A percentile compares a stretch with the other conserved stretches of the same genome.
phyloP scores from a whole-genome alignment of 805 yeast genomes.

The Millerozyma miso region DNA sequence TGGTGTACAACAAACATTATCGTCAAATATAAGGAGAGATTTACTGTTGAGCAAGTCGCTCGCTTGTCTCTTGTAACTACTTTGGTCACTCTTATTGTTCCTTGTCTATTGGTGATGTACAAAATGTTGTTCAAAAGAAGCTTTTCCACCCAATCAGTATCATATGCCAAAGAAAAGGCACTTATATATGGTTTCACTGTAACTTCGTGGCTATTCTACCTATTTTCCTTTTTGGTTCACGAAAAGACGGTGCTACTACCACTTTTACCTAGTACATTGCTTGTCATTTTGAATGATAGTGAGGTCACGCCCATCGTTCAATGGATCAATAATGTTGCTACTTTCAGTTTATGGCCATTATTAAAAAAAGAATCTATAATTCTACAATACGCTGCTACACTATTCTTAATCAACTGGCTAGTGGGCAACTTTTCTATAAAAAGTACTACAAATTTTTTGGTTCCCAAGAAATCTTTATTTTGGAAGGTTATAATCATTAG shows the following conservation, averaged over 20 bases:
- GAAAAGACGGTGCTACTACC: constrained; percentile 91
- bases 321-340: constrained; percentile 83
- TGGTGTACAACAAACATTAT: constrained; percentile 92
- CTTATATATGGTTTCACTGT: constrained; percentile 69
- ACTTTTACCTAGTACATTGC: constrained; percentile 73
- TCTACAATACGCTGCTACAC: constrained; percentile 65
- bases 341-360: constrained; percentile 86
- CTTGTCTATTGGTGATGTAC: constrained; percentile 33
- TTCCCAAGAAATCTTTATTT: constrained; percentile 18
- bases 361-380: constrained; percentile 68
- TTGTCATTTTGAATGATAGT: constrained; percentile 53
- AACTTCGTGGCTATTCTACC: constrained; percentile 80
- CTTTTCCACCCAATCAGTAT: constrained; percentile 11
- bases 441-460: constrained; percentile 13
- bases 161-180: constrained; percentile 11
- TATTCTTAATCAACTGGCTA: constrained; percentile 47
- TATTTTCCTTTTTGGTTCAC: constrained; percentile 94
- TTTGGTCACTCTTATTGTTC: constrained; percentile 30
- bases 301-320: constrained; percentile 67
- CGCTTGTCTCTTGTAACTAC: constrained; percentile 53
- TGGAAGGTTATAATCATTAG: constrained; percentile 23
- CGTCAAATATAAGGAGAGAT: constrained; percentile 60
- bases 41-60: constrained; percentile 57
- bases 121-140: constrained; percentile 19
- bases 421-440: constrained; percentile 20